Base-by-base conservation (phyloP, 2,329 filamentous ascomycete genomes). In the Aspergillus amoenus region DNA sequence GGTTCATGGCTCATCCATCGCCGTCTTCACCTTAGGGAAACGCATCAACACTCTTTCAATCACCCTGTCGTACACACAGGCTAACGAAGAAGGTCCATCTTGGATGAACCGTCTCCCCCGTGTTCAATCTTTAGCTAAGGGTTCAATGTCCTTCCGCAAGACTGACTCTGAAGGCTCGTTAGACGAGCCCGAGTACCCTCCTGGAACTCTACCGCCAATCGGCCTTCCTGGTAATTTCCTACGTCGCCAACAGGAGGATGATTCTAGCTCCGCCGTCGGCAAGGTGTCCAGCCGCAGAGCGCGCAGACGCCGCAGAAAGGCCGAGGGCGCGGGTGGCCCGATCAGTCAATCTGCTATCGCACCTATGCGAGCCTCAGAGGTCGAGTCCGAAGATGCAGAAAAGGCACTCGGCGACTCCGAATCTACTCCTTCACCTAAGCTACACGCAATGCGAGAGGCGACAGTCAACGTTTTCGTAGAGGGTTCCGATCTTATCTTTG, bases 1-100 rank as follows among this genome's bases (percentile, higher is more conserved):
- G 39, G 91, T 99, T 1, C 94, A 99, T 68, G 94, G 94, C 21
- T 97, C 94, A n/a, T 97, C 94, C 0, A 89, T 99, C 66, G 94
- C 94, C 5, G 94, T 99, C 8, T 99, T 99, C 68, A 97, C 94
- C 0, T 84, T 99, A 1, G 94, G 94, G 67, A 99, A 97, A 76
- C 93, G 90, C 60, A 99, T 99, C 83, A 97, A 97, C 77, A 97
- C 94, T 0, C 78, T 99, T 64, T 93, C 91, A 1, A 82, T 99
- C 59, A 97, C 94, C 55, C 90, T 99, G 84, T 97, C 94, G 0
- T 99, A 97, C 78, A 99, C 94, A 0, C 86, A 88, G 60, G 92
- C 88, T 17, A 90, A 89, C 50, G 93, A 96, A 55, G 91, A 96
- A 37, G 91, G 92, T 0, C 90, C 92, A 2, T 87, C 87, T 2